phyloP scores from a whole-genome alignment of 805 yeast species.

The Aciculoconidium aculeatum region DNA sequence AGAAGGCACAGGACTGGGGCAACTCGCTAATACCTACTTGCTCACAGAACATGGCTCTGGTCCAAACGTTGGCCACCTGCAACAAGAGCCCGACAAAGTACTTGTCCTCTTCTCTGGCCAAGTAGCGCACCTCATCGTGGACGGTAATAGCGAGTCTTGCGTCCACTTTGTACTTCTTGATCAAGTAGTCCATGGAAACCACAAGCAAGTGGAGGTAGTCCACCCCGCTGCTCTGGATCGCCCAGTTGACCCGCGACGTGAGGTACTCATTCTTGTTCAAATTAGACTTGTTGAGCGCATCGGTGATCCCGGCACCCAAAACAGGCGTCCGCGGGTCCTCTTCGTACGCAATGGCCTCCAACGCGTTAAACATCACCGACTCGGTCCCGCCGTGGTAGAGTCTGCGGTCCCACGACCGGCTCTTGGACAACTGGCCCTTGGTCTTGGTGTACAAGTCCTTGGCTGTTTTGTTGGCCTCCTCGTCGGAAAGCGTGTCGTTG shows the following conservation, averaged over 20 bases:
- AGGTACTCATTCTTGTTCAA: constrained; percentile 61
- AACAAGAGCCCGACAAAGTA: constrained; percentile 75
- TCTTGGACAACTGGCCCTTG: constrained; percentile 51
- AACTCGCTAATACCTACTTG: constrained; percentile 83
- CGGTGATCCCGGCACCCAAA: constrained; percentile 88
- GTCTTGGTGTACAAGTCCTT: constrained; percentile 68
- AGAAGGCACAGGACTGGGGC: constrained; percentile 94
- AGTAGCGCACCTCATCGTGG: constrained; percentile 88
- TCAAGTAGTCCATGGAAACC: constrained; percentile 81
- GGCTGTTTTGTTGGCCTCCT: constrained; percentile 63
- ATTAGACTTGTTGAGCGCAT: constrained; percentile 64
- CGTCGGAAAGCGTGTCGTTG: constrained; percentile 62
- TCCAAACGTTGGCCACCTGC: constrained; percentile 91
- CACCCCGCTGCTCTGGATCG: constrained; percentile 96
- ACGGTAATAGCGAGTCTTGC: constrained; percentile 84
- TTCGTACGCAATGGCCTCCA: constrained; percentile 82
- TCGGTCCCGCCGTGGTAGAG: constrained; percentile 89
- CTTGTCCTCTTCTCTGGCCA: constrained; percentile 67
- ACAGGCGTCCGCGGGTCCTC: constrained; percentile 84
- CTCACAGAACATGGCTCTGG: constrained; percentile 90
- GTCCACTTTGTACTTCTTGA: constrained; percentile 54
- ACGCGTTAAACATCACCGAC: constrained; percentile 80
- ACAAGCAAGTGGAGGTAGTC: constrained; percentile 85
- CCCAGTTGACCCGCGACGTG: constrained; percentile 95
- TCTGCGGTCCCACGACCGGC: constrained; percentile 20